Base-by-base conservation (phyloP, 1,284 basidiomycete genomes). In the Mycena citricolor region DNA sequence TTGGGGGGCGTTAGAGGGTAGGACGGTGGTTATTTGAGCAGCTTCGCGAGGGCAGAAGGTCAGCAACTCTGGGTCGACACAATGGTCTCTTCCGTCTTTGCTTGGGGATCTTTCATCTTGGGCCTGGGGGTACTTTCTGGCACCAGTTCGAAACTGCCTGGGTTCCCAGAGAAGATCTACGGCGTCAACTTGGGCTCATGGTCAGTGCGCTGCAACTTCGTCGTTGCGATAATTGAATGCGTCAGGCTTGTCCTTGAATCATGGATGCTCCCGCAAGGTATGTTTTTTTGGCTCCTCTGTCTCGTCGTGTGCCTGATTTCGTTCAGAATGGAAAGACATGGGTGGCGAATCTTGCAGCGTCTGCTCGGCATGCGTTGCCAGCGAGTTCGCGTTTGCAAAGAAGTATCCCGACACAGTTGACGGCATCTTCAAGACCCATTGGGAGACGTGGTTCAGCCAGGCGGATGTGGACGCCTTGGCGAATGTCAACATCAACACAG, bases 371-470 rank as follows among this genome's bases (percentile, higher is more conserved):
- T 84, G 83, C 54, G 81, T 83, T 34, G 67, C 64, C 2, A 69
- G 72, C 12, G 83, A 86, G 65, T 83, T 76, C 56, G 70, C 72
- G 2, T 79, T 80, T 46, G 81, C 73, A 13, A 63, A 76, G 54
- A 76, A 76, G 0, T 79, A 76, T 53, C 81, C 83, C 0, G 47
- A 73, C 3, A 76, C 71, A 0, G 84, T 78, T 4, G 82, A 89
- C 50, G 44, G 61, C 11, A 74, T 58, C 13, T 86, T 90, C 54
- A 67, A 75, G 14, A 49, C 70, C 28, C 86, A 89, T 54, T 89
- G 86, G 84, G 56, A 70, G 6, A 78, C 78, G 2, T 90, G 86
- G 86, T 87, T 90, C 59, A 84, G 70, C 10, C 68, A 85, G 50
- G 50, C 61, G 3, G 75, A 89, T 49, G 81, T 88, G 8, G 48